Evolutionary conservation across 352 stramenopile species (phyloP), one percentile per base, ranked within the genome.

Genomic region (Globisporangium irregulare): DNA sequence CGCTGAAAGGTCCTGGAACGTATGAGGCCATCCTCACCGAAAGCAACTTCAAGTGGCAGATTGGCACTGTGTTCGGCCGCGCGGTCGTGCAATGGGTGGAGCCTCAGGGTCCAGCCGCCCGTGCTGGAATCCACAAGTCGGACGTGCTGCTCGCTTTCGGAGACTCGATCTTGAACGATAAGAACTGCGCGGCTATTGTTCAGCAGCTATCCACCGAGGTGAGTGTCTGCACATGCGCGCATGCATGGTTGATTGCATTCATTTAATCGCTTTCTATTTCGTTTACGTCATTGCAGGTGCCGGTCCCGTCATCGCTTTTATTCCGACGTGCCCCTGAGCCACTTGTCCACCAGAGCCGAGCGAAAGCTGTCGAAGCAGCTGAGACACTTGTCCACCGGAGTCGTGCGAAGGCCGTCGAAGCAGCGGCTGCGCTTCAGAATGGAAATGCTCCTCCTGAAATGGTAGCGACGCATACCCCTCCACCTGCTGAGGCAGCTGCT

Each of bases 11-110:
- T 36, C 84, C 80, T 41, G 86, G 80, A 22, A 93, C 83, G 43
- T 96, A 94, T 67, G 86, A 96, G 68, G 86, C 93, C 29, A 78
- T 89, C n/a, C 88, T 94, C 76, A 73, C 78, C 24, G 89, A 87
- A 58, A 80, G 73, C 51, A 83, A 91, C 48, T 87, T 94, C 32
- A 74, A 79, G 67, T 96, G 88, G 88, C 84, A 92, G 67, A 94
- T 96, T 54, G 85, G 85, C 38, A 92, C 83, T 41, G 86, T 96
- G 3, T 93, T 94, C 75, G 88, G 86, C 10, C 88, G 88, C 20
- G 84, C 85, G 0, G 88, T 96, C 15, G 88, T 96, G 22, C 85
- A 94, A 61, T 79, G 80, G 69, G 88, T 96, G 22, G 81, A 92
- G 5, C 77, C 82, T 20, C 71, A 70, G 9, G 88, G 88, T 1